Base-by-base conservation (phyloP, 2,329 filamentous ascomycete species). In the Verruconis gallopava region DNA sequence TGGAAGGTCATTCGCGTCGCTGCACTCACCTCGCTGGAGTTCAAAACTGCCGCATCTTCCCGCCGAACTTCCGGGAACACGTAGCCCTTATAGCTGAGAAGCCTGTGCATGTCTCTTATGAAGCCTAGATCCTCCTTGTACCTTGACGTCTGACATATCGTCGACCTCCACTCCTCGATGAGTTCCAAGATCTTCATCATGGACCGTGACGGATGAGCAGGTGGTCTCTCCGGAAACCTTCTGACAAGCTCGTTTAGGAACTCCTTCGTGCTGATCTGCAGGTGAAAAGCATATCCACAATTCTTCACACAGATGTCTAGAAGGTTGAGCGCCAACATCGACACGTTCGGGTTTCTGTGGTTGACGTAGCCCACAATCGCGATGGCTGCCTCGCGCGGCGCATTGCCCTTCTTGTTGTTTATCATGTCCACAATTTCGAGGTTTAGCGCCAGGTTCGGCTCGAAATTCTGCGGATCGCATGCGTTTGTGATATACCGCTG, bases 271-370 rank as follows among this genome's bases (percentile, higher is more conserved):
- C 84, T 88, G 58, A 98, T 95, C 64, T 98, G 91, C 45, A 98
- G 77, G 58, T 98, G 91, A 63, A 98, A 98, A 1, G 91, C 88
- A 60, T 98, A 98, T 53, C 91, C 91, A 72, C 91, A 98, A 67
- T 98, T 98, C 71, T 98, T 98, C 63, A 96, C 91, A 63, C 91
- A 96, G 49, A 96, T 96, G 61, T 98, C 91, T 58, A 98, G 83
- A 51, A 98, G 76, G 54, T 71, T 79, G 56, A 96, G 73, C 46
- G 91, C 89, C 45, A 96, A 73, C 50, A 98, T 69, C 47, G 88
- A 82, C 51, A 98, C 85, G 62, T 94, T 96, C 46, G 88, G 83
- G 60, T 96, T 98, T 60, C 91, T 84, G 63, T 93, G 85, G 66
- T 98, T 98, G 69, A 96, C 79, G 57, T 88, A 86, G 64, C 82